Percentiles rank a stretch among this genome's conserved stretches.
Evolutionary conservation across 331 rosid genomes (phyloP).

Genomic region (Pyrus hybrid): DNA sequence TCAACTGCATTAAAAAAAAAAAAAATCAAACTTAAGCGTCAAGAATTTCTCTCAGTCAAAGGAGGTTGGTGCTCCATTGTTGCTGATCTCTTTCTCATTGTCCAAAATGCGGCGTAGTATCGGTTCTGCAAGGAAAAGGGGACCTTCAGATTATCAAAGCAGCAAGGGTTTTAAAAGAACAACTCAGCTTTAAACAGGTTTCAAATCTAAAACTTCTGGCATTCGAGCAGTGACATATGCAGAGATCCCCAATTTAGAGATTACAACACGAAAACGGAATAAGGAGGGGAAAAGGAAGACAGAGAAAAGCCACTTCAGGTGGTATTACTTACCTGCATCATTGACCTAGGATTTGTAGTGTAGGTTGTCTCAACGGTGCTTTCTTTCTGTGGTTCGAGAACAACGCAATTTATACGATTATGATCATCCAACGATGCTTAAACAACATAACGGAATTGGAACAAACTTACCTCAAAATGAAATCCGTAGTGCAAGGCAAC

Average conservation of each 20-base stretch:
- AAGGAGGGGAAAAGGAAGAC: neutral
- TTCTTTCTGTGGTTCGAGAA: slow-evolving; percentile 58
- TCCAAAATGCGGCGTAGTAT: slow-evolving; percentile 84
- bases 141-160: neutral
- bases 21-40: no score
- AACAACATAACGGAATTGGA: neutral
- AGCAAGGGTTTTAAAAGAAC: neutral
- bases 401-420: neutral
- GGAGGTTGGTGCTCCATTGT: slow-evolving; percentile 6
- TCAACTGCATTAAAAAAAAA: no score
- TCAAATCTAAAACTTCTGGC: neutral
- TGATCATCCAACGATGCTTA: neutral
- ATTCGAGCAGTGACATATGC: neutral
- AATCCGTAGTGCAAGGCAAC: slow-evolving; percentile 75
- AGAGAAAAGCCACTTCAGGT: neutral
- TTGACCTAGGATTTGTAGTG: slow-evolving; percentile 72
- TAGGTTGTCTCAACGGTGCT: slow-evolving; percentile 78
- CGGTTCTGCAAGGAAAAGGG: slow-evolving; percentile 58
- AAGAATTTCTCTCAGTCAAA: neutral
- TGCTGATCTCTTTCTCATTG: slow-evolving; percentile 58
- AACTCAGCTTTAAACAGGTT: neutral
- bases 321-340: slow-evolving; percentile 85
- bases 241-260: neutral
- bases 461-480: slow-evolving; percentile 62
- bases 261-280: neutral